Evolutionary conservation across 1,284 basidiomycete species (phyloP), one percentile per base, ranked within the genome.

Genomic region (Cerioporus squamosus): DNA sequence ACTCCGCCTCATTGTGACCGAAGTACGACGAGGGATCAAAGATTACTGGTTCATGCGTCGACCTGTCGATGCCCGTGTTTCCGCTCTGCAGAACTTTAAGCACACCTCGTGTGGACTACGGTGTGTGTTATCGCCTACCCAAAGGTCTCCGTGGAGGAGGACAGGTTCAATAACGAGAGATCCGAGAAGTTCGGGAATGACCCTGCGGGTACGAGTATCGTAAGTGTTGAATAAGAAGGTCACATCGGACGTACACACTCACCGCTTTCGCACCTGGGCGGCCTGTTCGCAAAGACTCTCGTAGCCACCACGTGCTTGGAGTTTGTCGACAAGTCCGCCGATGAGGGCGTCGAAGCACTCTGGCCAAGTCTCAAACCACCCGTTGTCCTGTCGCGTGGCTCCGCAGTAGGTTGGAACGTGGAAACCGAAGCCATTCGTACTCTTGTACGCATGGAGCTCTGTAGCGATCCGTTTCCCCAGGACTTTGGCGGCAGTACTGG

Each of bases 1-100:
- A 91, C 90, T 96, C 94, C 14, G 89, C 89, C 76, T 96, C 94
- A 61, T 90, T 91, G 69, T 95, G 93, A 2, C 92, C 93, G 66
- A 86, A 95, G 70, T 89, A 93, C 8, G 87, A 87, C 2, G 91
- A 87, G 2, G 93, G 91, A 68, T 96, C 94, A 68, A 85, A 95
- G 45, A 95, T 88, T 3, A 94, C 79, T 0, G 92, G 89, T 50
- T 83, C 71, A 2, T 80, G 81, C 3, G 80, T 85, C 14, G 64
- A 62, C 18, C 66, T 70, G 58, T 91, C 85, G 18, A 81, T 75
- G 1, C 91, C 91, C 3, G 79, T 84, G 69, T 92, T 92, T 15
- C 91, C 90, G 59, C 86, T 90, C 90, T 91, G 57, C 3, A 9
- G 20, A 17, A 18, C n/a, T n/a, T 10, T 33, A 7, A 44, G 2